Conservation (phyloP, 2,329 filamentous ascomycete genomes). For the Phialocephala sp. region DNA sequence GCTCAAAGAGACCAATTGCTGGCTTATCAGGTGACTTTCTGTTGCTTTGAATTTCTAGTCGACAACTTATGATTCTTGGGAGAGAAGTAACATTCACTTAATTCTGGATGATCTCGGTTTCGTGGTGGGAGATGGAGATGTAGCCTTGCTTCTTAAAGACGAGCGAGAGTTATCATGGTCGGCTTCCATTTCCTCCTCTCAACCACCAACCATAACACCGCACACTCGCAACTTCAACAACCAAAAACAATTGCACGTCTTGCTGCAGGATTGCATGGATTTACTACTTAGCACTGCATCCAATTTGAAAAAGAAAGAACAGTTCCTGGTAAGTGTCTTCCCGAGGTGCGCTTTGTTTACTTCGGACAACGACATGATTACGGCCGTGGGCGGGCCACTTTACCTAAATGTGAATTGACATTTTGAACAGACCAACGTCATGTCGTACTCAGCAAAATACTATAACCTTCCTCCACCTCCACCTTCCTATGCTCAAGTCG, state of each 20-base stretch:
- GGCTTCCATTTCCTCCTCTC: background rate
- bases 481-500: background rate
- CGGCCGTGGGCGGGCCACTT: background rate
- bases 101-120: background rate
- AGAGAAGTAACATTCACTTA: background rate
- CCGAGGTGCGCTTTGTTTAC: conserved; percentile 3
- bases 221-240: conserved; percentile 2
- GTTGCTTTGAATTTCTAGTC: background rate
- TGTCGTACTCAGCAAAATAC: background rate
- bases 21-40: background rate
- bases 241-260: background rate
- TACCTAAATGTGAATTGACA: background rate
- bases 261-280: background rate
- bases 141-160: background rate
- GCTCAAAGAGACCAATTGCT: background rate
- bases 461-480: background rate
- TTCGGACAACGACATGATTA: background rate
- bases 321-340: conserved; percentile 2
- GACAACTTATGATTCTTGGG: background rate
- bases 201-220: background rate
- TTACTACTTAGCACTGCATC: background rate
- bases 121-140: background rate
- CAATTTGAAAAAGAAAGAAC: background rate
- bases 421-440: background rate
- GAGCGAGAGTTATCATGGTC: too few relatives aligned